Percentiles rank a stretch among this genome's conserved stretches.
These are phyloP conservation scores for Neurospora sp. DNA, from an alignment of 2,329 filamentous ascomycete genomes.

Conservation along the genomic window DNA sequence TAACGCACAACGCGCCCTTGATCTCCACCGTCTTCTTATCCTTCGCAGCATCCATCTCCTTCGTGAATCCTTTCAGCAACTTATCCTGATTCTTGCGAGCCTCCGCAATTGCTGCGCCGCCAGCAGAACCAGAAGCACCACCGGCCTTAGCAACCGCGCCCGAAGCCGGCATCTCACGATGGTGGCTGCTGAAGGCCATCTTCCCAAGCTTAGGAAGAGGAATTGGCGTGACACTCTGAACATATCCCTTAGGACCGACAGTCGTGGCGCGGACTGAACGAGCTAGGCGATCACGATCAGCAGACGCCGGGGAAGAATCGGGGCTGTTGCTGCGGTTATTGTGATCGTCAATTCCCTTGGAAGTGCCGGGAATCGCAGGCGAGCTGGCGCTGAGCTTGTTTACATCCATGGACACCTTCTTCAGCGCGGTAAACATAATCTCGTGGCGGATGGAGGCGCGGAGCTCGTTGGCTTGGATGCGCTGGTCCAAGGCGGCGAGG, in stretches of 20 bases:
- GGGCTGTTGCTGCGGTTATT: not conserved
- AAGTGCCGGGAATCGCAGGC: too few species aligned
- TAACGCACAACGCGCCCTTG: constrained; percentile 9
- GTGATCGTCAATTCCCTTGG: not conserved
- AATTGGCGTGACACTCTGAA: not conserved
- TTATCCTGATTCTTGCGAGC: constrained; percentile 11
- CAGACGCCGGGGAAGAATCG: not conserved
- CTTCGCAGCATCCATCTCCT: constrained; percentile 11
- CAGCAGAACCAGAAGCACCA: not conserved
- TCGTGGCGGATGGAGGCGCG: constrained; percentile 11
- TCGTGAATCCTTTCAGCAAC: constrained; percentile 7
- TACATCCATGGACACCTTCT: constrained; percentile 11
- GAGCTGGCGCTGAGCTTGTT: not conserved
- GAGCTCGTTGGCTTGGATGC: constrained; percentile 5
- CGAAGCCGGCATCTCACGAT: not conserved
- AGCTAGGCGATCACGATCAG: not conserved
- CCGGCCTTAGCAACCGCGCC: not conserved
- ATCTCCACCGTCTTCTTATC: constrained; percentile 7
- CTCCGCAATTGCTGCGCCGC: not conserved
- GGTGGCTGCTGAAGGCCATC: not conserved
- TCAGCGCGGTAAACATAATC: constrained; percentile 13
- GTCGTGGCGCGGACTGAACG: not conserved
- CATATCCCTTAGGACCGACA: not conserved
- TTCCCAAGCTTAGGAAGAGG: not conserved
- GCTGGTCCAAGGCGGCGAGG: constrained; percentile 5